Percentiles rank a stretch among this genome's conserved stretches.
These are phyloP conservation scores for Trichophaea hybrida DNA, from an alignment of 2,329 filamentous ascomycete genomes.

Conservation along the genomic window DNA sequence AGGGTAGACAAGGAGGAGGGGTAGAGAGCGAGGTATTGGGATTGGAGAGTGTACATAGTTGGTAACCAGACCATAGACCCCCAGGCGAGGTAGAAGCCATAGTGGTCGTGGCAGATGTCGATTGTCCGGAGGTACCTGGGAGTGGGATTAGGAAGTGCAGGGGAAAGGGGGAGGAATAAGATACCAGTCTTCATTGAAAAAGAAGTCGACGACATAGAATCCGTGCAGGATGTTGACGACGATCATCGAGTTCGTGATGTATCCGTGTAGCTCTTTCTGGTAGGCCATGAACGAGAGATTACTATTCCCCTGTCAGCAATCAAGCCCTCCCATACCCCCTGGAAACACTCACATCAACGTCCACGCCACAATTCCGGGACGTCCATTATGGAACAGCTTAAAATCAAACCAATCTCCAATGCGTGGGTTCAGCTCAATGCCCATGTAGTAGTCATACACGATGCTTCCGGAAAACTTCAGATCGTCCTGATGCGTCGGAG, in stretches of 20 bases:
- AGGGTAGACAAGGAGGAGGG: constrained; percentile 30
- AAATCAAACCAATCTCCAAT: constrained; percentile 35
- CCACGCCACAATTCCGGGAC: constrained; percentile 38
- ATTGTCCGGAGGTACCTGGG: constrained; percentile 34
- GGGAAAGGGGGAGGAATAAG: constrained; percentile 7
- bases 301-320: constrained; percentile 18
- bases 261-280: constrained; percentile 34
- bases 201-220: constrained; percentile 38
- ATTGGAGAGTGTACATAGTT: constrained; percentile 37
- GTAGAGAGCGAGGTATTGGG: constrained; percentile 36
- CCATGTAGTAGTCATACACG: constrained; percentile 37
- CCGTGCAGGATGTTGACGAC: constrained; percentile 35
- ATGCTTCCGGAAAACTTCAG: constrained; percentile 35
- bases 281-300: constrained; percentile 33
- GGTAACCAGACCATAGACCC: constrained; percentile 37
- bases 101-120: constrained; percentile 35
- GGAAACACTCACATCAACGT: constrained; percentile 33
- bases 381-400: constrained; percentile 37
- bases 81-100: constrained; percentile 36
- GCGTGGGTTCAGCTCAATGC: constrained; percentile 36
- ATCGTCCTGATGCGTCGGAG: constrained; percentile 33
- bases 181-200: constrained; percentile 37
- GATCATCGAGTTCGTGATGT: constrained; percentile 34
- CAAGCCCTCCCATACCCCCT: no score
- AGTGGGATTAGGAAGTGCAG: neutral